Base-by-base conservation (phyloP, 805 yeast genomes). In the Pichia deserticola region DNA sequence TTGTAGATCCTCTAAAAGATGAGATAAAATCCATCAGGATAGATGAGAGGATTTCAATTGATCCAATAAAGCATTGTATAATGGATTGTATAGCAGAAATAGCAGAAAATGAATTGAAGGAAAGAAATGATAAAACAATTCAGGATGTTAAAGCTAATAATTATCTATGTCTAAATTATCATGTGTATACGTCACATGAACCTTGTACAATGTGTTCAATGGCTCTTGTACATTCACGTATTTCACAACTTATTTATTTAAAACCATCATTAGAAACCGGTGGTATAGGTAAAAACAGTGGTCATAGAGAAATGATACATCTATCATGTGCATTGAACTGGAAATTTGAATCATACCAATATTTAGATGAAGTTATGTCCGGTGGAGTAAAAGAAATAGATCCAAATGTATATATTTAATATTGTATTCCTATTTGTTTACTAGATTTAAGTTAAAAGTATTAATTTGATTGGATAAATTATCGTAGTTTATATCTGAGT, bases 161-260 rank as follows among this genome's bases (percentile, higher is more conserved):
- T 33, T 93, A 93, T 60, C 72, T 93, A 3, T 90, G 98, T 61
- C 76, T 84, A 36, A 78, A 82, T 48, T 75, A 81, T 55, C 82
- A 86, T 53, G 89, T 93, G 0, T 89, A 86, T 61, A 86, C 95
- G 1, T 85, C 96, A 0, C 96, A 89, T 62, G 99, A 93, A 64
- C 99, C 99, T 0, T 93, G 99, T 60, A 78, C 88, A 0, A 93
- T 92, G 97, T 93, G 99, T 61, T 70, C 87, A 7, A 93, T 93
- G 99, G 98, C 98, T 0, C 71, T 93, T 39, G 82, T 90, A 10
- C 99, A 93, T 63, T 92, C 98, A 1, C 72, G 99, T 44, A 76
- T 93, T 0, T 75, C 80, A 13, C 72, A 89, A 47, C 68, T 92
- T 35, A 68, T 86, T 1, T 92, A 82, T 65, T 56, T 86, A 15